Conservation (phyloP, 2,329 filamentous ascomycete species). For the Scedosporium dehoogii region DNA sequence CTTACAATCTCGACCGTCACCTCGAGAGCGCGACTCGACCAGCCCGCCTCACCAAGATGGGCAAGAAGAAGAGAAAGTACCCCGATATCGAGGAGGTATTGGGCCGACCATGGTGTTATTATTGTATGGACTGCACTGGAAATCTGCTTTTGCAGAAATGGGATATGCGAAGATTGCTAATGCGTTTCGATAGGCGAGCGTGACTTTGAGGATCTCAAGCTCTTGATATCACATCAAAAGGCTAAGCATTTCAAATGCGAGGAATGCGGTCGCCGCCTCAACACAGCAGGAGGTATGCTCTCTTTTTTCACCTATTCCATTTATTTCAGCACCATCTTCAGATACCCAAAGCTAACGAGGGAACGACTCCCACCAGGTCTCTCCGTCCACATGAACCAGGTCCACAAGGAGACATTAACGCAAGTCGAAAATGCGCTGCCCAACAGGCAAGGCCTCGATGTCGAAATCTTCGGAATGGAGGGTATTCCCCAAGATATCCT, state of each 20-base stretch:
- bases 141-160: background rate
- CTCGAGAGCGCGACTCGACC: background rate
- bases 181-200: constrained; percentile 53
- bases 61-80: constrained; percentile 82
- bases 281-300: constrained; percentile 79
- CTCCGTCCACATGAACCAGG: constrained; percentile 94
- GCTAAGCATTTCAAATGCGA: constrained; percentile 99
- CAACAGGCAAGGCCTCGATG: constrained; percentile 73
- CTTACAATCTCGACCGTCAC: background rate
- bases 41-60: constrained; percentile 39
- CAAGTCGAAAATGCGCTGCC: constrained; percentile 87
- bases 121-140: constrained; percentile 47
- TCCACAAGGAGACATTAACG: constrained; percentile 86
- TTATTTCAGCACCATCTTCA: background rate
- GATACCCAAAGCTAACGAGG: background rate
- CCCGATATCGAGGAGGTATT: constrained; percentile 85
- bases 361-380: constrained; percentile 49
- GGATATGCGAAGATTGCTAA: background rate
- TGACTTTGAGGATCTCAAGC: constrained; percentile 95
- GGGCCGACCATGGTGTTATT: constrained; percentile 90
- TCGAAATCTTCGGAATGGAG: constrained; percentile 98
- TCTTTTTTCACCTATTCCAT: background rate
- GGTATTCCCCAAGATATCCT: constrained; percentile 83
- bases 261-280: constrained; percentile 74
- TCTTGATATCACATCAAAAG: constrained; percentile 94